phyloP scores from a whole-genome alignment of 495 filamentous ascomycete species.

The Podospora pseudopauciseta region DNA sequence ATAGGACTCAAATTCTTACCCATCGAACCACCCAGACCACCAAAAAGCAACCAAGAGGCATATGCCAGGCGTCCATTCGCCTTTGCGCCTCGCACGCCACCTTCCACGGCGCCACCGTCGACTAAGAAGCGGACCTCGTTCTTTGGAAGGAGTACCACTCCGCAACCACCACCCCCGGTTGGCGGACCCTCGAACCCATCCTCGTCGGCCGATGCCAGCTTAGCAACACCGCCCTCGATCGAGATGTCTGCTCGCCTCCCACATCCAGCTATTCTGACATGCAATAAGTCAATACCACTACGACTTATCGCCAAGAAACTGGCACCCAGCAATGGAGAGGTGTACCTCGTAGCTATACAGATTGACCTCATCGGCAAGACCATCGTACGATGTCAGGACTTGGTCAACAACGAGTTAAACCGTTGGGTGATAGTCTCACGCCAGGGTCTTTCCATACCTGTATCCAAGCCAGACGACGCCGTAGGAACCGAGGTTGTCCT shows the following conservation, averaged over 20 bases:
- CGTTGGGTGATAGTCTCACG: slow-evolving; percentile 67
- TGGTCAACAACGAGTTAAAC: slow-evolving; percentile 59
- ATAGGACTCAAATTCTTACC: slow-evolving; percentile 77
- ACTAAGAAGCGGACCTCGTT: slow-evolving; percentile 51
- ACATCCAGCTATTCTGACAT: slow-evolving; percentile 83
- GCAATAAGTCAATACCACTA: slow-evolving; percentile 78
- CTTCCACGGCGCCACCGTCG: slow-evolving; percentile 17
- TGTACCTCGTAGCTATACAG: slow-evolving; percentile 75
- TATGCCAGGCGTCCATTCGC: slow-evolving; percentile 79
- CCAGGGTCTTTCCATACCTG: slow-evolving; percentile 60
- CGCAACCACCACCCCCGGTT: slow-evolving; percentile 4
- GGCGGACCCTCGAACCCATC: not conserved
- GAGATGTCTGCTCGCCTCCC: slow-evolving; percentile 79
- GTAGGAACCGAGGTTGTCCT: slow-evolving; percentile 63
- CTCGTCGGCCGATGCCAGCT: slow-evolving; percentile 3
- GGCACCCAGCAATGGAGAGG: slow-evolving; percentile 56
- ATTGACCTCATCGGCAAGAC: slow-evolving; percentile 79
- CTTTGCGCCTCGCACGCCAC: slow-evolving; percentile 49
- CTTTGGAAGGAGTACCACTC: slow-evolving; percentile 38
- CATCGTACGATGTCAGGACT: slow-evolving; percentile 67
- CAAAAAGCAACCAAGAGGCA: slow-evolving; percentile 66
- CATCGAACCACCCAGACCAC: slow-evolving; percentile 79
- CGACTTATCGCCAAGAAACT: slow-evolving; percentile 73
- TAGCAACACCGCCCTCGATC: slow-evolving; percentile 37
- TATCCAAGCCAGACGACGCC: slow-evolving; percentile 56